A percentile compares a stretch with the other conserved stretches of the same genome.
phyloP scores from a whole-genome alignment of 352 stramenopile species.

The Globisporangium abappressorium region DNA sequence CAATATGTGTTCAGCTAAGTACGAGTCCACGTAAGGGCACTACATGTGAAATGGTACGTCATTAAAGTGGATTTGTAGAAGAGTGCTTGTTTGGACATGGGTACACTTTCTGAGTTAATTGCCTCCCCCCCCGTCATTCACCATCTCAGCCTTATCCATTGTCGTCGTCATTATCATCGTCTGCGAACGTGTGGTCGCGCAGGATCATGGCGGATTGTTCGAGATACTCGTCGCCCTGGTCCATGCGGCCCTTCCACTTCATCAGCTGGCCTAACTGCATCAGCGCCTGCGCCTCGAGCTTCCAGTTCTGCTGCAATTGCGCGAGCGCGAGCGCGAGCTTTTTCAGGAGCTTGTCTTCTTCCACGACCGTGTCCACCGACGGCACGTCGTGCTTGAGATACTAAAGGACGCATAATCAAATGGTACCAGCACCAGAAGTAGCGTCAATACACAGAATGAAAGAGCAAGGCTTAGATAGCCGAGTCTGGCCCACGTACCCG shows the following conservation, averaged over 20 bases:
- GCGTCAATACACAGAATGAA: background rate
- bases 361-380: slow-evolving; percentile 64
- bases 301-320: slow-evolving; percentile 47
- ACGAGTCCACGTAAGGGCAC: background rate
- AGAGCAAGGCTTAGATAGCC: background rate
- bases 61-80: background rate
- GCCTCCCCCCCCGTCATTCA: background rate
- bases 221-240: slow-evolving; percentile 47
- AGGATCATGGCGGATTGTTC: slow-evolving; percentile 52
- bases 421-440: background rate
- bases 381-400: slow-evolving; percentile 68
- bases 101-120: slow-evolving; percentile 5
- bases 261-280: slow-evolving; percentile 73
- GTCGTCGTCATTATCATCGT: slow-evolving; percentile 25
- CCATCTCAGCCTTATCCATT: background rate
- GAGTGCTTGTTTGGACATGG: slow-evolving; percentile 4
- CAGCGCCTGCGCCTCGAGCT: slow-evolving; percentile 55
- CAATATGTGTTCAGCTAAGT: background rate
- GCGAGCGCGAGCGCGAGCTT: slow-evolving; percentile 46
- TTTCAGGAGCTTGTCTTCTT: slow-evolving; percentile 69
- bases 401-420: slow-evolving; percentile 16
- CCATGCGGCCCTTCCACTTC: slow-evolving; percentile 61
- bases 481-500: slow-evolving; percentile 29
- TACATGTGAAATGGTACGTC: background rate
- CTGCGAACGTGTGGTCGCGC: slow-evolving; percentile 49